Percentiles rank a stretch among this genome's conserved stretches.
phyloP scores from a whole-genome alignment of 106 monocot genomes.

The Vanilla planifolia region DNA sequence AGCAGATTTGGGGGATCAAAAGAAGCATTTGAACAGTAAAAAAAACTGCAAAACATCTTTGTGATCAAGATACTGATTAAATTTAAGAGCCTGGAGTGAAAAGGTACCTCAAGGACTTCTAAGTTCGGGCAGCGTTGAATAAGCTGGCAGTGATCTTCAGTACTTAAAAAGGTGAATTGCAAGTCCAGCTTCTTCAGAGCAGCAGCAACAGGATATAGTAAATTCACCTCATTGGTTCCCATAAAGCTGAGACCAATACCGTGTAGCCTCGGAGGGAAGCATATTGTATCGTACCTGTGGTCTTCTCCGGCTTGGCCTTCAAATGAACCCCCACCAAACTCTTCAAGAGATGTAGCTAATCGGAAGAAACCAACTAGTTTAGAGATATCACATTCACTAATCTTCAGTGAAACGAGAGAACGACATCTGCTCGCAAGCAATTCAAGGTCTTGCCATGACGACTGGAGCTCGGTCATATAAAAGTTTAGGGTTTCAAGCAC shows the following conservation, averaged over 20 bases:
- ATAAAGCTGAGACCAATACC: slow-evolving; percentile 61
- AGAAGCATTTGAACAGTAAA: neutral
- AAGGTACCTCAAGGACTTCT: slow-evolving; percentile 82
- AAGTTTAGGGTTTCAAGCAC: slow-evolving; percentile 79
- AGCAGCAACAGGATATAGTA: slow-evolving; percentile 65
- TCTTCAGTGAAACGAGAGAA: slow-evolving; percentile 65
- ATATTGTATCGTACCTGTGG: slow-evolving; percentile 33
- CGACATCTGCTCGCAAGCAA: slow-evolving; percentile 71
- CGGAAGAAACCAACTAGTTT: slow-evolving; percentile 57
- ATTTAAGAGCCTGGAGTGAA: neutral
- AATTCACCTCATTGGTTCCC: slow-evolving; percentile 72
- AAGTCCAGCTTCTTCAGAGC: slow-evolving; percentile 86
- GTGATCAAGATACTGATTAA: neutral
- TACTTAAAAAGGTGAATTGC: slow-evolving; percentile 76
- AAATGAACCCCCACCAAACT: slow-evolving; percentile 87
- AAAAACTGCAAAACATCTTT: neutral
- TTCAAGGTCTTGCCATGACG: slow-evolving; percentile 51
- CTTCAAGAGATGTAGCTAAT: slow-evolving; percentile 51
- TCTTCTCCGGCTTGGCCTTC: slow-evolving; percentile 38
- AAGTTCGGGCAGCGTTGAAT: slow-evolving; percentile 83
- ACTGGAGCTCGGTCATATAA: slow-evolving; percentile 69
- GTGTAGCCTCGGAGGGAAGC: slow-evolving; percentile 59
- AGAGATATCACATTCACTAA: slow-evolving; percentile 68
- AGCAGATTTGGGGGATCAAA: neutral
- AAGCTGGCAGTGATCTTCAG: slow-evolving; percentile 90